Evolutionary conservation across 805 yeast species (phyloP), one percentile per base, ranked within the genome.

Genomic region (Sporopachydermia lactativora): DNA sequence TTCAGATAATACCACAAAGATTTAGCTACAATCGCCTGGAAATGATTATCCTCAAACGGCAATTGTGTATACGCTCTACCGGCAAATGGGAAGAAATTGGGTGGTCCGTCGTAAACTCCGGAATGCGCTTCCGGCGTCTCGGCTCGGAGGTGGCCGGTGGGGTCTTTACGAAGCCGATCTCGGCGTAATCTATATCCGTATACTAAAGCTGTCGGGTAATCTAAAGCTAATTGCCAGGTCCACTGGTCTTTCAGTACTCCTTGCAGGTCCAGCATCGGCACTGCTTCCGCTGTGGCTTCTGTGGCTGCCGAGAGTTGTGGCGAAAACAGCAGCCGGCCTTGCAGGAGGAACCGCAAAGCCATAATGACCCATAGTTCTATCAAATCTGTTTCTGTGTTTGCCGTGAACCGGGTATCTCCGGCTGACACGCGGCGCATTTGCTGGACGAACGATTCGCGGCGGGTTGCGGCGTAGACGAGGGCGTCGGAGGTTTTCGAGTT

Each of bases 201-300:
- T 13, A 55, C 49, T 37, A 44, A 44, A 19, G 56, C 45, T 17
- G 47, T 42, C 2, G 60, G 60, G 35, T 42, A 45, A 38, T 55
- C 60, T 18, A 54, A 39, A 6, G 60, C 60, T 34, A 55, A 17
- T 37, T 55, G 57, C 60, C 60, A 55, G 3, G 56, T 49, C 60
- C 60, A 55, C 35, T 47, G 54, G 28, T 51, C 55, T 37, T 17
- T 47, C 17, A 45, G 37, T 4, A 46, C 39, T 3, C 48, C 48
- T 19, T 45, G 48, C 6, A 45, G 31, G 38, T 45, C 48, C 17
- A 45, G 31, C 6, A 45, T 38, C 24, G 39, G 31, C 8, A 8
- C 31, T 8, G n/a, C 31, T 8, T 8, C 8, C 8, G 13, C n/a
- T 8, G 31, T 8, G 8, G 8, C n/a, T n/a, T 24, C 31, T 8